Evolutionary conservation across 2,329 filamentous ascomycete species (phyloP).

Genomic region (Penicillium sp.): DNA sequence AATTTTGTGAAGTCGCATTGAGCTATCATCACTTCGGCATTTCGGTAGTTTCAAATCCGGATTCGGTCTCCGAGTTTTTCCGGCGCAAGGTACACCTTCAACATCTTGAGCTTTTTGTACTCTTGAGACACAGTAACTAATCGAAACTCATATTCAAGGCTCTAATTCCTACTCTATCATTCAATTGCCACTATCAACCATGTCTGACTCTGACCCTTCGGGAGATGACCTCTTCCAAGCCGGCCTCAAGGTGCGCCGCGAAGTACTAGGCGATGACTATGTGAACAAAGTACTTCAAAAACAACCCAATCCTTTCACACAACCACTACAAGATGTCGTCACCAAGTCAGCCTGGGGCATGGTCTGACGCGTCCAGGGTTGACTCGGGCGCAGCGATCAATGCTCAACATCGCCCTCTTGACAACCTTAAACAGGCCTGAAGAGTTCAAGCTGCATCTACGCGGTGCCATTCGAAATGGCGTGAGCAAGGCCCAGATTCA

Average conservation of each 20-base stretch:
- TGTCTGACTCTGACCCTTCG: neutral
- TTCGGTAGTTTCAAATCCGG: no score
- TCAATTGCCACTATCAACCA: neutral
- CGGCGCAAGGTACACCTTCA: no score
- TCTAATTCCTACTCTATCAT: neutral
- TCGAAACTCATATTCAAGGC: no score
- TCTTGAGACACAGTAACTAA: neutral
- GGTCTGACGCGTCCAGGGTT: neutral
- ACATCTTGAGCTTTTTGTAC: no score
- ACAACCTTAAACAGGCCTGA: neutral
- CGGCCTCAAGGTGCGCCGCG: neutral
- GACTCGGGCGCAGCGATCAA: neutral
- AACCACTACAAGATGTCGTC: neutral
- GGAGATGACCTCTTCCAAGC: neutral
- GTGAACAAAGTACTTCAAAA: neutral
- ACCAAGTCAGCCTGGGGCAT: neutral
- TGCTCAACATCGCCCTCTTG: neutral
- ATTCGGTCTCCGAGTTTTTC: no score
- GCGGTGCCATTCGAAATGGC: neutral
- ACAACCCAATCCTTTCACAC: neutral
- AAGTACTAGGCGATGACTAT: neutral
- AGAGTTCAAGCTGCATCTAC: neutral
- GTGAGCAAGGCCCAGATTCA: neutral
- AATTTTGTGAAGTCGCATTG: neutral
- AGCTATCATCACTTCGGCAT: neutral